Evolutionary conservation across 2,329 filamentous ascomycete species (phyloP).

Genomic region (Dothideomycetidae sp.): DNA sequence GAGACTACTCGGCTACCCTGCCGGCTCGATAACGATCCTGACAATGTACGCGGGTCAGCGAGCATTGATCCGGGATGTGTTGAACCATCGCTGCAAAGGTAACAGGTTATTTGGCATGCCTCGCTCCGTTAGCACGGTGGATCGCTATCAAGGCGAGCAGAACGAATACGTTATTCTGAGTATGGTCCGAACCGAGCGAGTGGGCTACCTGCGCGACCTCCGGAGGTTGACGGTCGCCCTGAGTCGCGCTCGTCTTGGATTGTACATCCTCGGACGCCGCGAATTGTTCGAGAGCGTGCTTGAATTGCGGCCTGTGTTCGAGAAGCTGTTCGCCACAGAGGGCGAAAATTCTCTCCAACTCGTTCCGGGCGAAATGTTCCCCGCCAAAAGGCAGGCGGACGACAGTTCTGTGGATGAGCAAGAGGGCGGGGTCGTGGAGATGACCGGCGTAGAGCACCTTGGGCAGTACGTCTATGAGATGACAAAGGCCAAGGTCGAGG

Average conservation of each 20-base stretch:
- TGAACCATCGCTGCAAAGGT: constrained; percentile 67
- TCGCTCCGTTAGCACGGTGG: constrained; percentile 80
- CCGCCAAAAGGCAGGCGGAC: constrained; percentile 38
- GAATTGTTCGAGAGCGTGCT: constrained; percentile 79
- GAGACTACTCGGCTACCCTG: constrained; percentile 85
- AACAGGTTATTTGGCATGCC: constrained; percentile 81
- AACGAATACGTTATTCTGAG: constrained; percentile 97
- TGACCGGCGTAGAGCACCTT: constrained; percentile 86
- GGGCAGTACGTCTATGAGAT: constrained; percentile 96
- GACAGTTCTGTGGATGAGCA: constrained; percentile 37
- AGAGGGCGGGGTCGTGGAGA: constrained; percentile 47
- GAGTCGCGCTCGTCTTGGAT: constrained; percentile 75
- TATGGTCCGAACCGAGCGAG: constrained; percentile 71
- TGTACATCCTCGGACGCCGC: constrained; percentile 82
- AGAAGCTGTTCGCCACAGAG: constrained; percentile 62
- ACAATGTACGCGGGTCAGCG: constrained; percentile 88
- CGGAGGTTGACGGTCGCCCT: constrained; percentile 88
- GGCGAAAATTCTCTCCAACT: constrained; percentile 52
- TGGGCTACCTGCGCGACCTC: constrained; percentile 87
- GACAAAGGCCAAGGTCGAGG: constrained; percentile 58
- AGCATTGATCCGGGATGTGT: constrained; percentile 74
- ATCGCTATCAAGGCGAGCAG: constrained; percentile 98
- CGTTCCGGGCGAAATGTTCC: constrained; percentile 68
- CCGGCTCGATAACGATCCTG: constrained; percentile 69
- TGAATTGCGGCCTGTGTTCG: constrained; percentile 78